Evolutionary conservation across 2,329 filamentous ascomycete genomes (phyloP), one percentile per base, ranked within the genome.

Genomic region (Hansfordia pulvinata): DNA sequence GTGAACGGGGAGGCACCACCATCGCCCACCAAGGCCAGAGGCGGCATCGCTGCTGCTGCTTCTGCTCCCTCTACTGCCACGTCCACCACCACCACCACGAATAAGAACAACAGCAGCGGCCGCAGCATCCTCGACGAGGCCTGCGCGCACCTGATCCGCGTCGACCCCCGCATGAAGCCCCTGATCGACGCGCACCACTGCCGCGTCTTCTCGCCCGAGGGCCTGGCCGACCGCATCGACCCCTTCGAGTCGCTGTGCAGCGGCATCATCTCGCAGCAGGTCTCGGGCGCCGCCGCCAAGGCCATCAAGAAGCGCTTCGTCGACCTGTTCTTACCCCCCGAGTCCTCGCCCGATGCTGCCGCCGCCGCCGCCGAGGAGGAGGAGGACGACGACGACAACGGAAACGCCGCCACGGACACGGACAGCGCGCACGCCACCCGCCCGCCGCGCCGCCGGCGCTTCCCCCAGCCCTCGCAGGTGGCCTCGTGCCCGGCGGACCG

Each of bases 211-310:
- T 80, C 76, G 2, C 69, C 83, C 0, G 76, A 79, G 35, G 84
- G 85, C 0, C 57, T 96, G n/a, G 71, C 76, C 16, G 84, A 94
- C 51, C 64, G 72, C 36, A 71, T 94, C 33, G 84, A 96, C 52
- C 90, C 90, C 0, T 98, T 94, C 44, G 76, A 79, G 40, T 76
- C 72, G 30, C 64, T 98, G 18, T 68, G 72, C 20, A 86, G 78
- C 50, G 80, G 85, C 27, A 94, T 98, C 46, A 93, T 96, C 41
- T 85, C 83, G 28, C 90, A 96, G 54, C 90, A 98, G 57, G 88
- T 98, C 12, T 93, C 85, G 1, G 85, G 88, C 11, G 84, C 85
- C 5, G 90, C 90, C 1, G 90, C 90, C 9, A 78, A 72, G 38
- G 81, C 81, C 5, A 96, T 98, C 55, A 86, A 88, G 50, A 69